Conservation (phyloP, 371 early-diverging fungal genomes). For the Zychaea mexicana region DNA sequence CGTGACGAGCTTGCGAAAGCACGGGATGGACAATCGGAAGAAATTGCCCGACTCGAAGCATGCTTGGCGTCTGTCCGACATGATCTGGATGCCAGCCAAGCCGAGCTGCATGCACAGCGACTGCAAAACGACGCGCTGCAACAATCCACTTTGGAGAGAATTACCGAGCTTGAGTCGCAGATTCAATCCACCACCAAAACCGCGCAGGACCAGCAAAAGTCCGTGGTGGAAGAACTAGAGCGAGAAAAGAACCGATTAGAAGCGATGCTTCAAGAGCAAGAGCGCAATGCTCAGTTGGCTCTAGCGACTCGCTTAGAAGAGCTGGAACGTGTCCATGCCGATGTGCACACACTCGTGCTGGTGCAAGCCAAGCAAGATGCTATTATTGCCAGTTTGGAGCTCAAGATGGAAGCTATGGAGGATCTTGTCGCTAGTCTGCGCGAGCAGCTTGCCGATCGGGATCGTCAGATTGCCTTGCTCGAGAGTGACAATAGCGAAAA, state of each 20-base stretch:
- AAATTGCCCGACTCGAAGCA: slow-evolving; percentile 22
- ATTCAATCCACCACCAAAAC: not conserved
- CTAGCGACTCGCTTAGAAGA: slow-evolving; percentile 29
- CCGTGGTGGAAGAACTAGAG: not conserved
- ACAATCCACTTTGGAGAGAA: not conserved
- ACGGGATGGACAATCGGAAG: slow-evolving; percentile 22
- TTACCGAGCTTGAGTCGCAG: slow-evolving; percentile 9
- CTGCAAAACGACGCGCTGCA: slow-evolving; percentile 9
- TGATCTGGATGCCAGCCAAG: slow-evolving; percentile 7
- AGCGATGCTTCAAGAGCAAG: slow-evolving; percentile 20
- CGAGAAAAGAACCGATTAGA: not conserved
- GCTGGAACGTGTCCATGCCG: slow-evolving; percentile 31
- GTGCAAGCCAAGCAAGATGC: slow-evolving; percentile 47
- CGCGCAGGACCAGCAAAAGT: not conserved
- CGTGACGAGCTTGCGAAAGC: slow-evolving; percentile 20
- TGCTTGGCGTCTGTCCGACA: not conserved
- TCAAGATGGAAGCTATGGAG: slow-evolving; percentile 41
- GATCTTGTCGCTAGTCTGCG: slow-evolving; percentile 23
- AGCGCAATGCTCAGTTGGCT: slow-evolving; percentile 20
- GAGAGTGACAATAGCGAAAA: slow-evolving; percentile 30
- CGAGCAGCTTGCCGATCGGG: slow-evolving; percentile 31
- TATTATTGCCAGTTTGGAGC: slow-evolving; percentile 37
- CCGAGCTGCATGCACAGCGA: slow-evolving; percentile 12
- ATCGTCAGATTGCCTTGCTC: slow-evolving; percentile 25
- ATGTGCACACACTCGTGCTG: slow-evolving; percentile 21